A percentile compares a stretch with the other conserved stretches of the same genome.
Conservation (phyloP, 2,329 filamentous ascomycete genomes). For the Hirsutella thompsonii region DNA sequence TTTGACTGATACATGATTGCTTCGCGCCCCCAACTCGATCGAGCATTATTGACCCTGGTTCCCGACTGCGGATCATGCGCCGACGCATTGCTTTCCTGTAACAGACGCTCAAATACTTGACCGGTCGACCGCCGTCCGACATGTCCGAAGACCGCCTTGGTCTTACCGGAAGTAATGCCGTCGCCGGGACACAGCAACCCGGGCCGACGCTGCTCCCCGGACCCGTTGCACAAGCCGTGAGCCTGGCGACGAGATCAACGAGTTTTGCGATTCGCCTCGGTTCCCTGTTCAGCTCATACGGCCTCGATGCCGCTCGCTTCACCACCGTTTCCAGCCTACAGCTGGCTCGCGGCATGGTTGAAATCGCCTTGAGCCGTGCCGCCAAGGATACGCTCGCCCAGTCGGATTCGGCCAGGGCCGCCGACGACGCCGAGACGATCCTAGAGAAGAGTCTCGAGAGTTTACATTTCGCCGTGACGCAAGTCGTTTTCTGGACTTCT, state of each 20-base stretch:
- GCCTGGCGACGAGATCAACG: slow-evolving; percentile 46
- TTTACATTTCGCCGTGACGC: slow-evolving; percentile 43
- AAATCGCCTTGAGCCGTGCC: slow-evolving; percentile 38
- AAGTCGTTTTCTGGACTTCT: slow-evolving; percentile 47
- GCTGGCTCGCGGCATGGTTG: slow-evolving; percentile 39
- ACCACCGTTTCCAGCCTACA: slow-evolving; percentile 46
- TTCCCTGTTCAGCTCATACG: slow-evolving; percentile 36
- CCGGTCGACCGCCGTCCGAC: background rate
- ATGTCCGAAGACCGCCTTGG: background rate
- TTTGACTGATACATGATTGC: no score
- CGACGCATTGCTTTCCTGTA: background rate
- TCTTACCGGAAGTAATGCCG: slow-evolving; percentile 3
- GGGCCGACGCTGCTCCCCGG: slow-evolving; percentile 40
- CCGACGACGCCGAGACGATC: slow-evolving; percentile 40
- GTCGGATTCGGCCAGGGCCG: slow-evolving; percentile 32
- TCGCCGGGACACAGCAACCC: slow-evolving; percentile 10
- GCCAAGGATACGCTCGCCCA: slow-evolving; percentile 34
- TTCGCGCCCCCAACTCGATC: no score
- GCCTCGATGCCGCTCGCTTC: slow-evolving; percentile 39
- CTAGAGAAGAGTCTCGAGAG: slow-evolving; percentile 42
- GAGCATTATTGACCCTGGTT: no score
- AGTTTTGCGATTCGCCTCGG: slow-evolving; percentile 42
- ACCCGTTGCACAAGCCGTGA: slow-evolving; percentile 45
- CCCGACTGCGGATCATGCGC: background rate
- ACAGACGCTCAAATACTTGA: background rate